Evolutionary conservation across 352 stramenopile species (phyloP).

Genomic region (Globisporangium spinosum): DNA sequence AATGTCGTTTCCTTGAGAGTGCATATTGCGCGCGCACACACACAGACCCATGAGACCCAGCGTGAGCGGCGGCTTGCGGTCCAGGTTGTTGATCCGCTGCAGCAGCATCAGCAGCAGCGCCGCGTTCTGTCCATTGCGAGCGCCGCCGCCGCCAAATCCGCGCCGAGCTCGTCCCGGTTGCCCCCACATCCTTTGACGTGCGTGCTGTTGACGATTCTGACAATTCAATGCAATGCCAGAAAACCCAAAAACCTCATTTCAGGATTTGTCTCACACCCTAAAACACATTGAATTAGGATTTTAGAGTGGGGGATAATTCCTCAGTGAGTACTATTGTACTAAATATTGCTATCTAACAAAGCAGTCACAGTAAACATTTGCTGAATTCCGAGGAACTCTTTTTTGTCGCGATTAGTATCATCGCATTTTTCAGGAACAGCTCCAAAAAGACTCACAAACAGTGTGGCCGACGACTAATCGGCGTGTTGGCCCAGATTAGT

Average conservation of each 20-base stretch:
- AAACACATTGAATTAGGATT: too few species aligned
- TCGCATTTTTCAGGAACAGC: not conserved
- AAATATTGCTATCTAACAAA: not conserved
- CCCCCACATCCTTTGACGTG: constrained; percentile 2
- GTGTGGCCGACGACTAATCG: not conserved
- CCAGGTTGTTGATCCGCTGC: constrained; percentile 47
- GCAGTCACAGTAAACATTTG: not conserved
- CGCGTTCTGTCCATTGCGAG: constrained; percentile 17
- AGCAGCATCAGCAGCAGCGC: constrained; percentile 36
- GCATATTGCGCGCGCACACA: not conserved
- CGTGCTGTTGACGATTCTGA: not conserved
- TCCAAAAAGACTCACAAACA: not conserved
- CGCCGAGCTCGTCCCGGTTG: not conserved
- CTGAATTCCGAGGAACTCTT: not conserved
- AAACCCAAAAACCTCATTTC: not conserved
- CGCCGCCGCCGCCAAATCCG: not conserved
- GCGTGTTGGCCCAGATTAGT: constrained; percentile 2
- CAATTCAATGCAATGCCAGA: not conserved
- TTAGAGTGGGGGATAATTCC: too few species aligned
- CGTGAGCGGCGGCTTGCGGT: constrained; percentile 60
- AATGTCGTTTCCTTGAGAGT: not conserved
- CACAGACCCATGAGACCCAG: constrained; percentile 38
- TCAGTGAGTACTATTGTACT: not conserved
- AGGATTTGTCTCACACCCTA: too few species aligned
- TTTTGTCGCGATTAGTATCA: not conserved